Evolutionary conservation across 2,329 filamentous ascomycete species (phyloP).

Genomic region (Elsinoe batatas): DNA sequence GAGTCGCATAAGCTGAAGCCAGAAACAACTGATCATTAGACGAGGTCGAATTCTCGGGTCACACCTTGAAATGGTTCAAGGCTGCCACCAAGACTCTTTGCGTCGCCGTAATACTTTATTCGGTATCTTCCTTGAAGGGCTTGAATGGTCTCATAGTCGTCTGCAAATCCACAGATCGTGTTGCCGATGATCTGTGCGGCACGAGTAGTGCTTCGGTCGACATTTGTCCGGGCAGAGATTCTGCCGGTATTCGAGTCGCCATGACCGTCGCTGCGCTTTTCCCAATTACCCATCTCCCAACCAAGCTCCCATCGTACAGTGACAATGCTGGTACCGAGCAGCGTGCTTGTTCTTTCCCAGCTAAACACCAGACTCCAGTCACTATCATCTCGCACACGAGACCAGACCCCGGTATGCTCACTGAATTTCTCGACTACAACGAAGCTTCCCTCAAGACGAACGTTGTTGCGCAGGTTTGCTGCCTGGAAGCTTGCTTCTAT

Average conservation of each 20-base stretch:
- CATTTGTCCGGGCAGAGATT: constrained; percentile 19
- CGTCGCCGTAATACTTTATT: constrained; percentile 74
- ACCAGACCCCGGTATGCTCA: constrained; percentile 46
- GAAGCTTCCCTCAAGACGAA: constrained; percentile 68
- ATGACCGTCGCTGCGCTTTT: constrained; percentile 1
- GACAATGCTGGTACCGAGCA: constrained; percentile 69
- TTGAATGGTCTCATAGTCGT: neutral
- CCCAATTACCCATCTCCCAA: constrained; percentile 37
- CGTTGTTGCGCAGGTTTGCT: constrained; percentile 82
- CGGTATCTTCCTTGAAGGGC: constrained; percentile 56
- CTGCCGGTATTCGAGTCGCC: constrained; percentile 18
- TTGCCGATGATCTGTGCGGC: constrained; percentile 18
- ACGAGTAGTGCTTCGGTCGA: constrained; percentile 22
- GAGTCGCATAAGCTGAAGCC: neutral
- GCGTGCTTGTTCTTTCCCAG: constrained; percentile 62
- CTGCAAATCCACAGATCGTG: neutral
- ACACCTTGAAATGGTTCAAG: constrained; percentile 61
- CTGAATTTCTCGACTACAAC: constrained; percentile 60
- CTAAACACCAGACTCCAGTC: constrained; percentile 78
- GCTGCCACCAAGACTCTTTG: constrained; percentile 54
- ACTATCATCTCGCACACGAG: constrained; percentile 55
- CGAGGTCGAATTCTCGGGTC: constrained; percentile 45
- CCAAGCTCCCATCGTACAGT: constrained; percentile 67
- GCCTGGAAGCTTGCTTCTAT: constrained; percentile 66
- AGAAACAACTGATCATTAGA: constrained; percentile 10